These are phyloP conservation scores for Quercus parvula DNA, from an alignment of 306 rosid genomes.

Conservation along the genomic window DNA sequence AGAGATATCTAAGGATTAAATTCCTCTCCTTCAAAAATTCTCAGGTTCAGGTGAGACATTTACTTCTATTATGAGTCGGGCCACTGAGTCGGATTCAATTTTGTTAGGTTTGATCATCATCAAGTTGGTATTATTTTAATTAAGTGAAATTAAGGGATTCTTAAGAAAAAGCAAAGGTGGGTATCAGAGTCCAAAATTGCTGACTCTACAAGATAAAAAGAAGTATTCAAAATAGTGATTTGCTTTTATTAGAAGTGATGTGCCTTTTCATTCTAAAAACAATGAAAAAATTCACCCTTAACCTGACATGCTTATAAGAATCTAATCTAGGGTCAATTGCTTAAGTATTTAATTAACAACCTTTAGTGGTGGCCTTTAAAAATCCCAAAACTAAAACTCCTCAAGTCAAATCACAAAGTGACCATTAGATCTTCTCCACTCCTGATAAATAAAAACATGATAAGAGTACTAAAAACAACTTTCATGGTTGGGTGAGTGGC, in stretches of 20 bases:
- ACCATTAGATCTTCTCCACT: conserved; percentile 42
- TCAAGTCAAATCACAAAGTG: conserved; percentile 55
- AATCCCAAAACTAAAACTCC: conserved; percentile 27
- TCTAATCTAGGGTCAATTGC: conserved; percentile 36
- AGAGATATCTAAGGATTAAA: fast-evolving
- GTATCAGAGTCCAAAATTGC: too few relatives aligned
- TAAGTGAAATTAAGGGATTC: too few relatives aligned
- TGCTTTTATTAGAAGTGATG: conserved; percentile 12
- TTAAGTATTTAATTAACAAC: conserved; percentile 32
- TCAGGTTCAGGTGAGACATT: too few relatives aligned
- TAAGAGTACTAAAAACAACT: conserved; percentile 14
- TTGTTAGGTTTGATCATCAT: too few relatives aligned
- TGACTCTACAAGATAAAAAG: background rate
- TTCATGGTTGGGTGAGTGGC: conserved; percentile 33
- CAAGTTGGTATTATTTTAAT: too few relatives aligned
- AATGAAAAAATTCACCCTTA: background rate
- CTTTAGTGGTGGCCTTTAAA: conserved; percentile 13
- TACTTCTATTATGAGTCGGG: too few relatives aligned
- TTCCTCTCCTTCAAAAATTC: fast-evolving
- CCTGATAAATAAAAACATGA: conserved; percentile 2
- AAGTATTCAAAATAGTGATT: conserved; percentile 18
- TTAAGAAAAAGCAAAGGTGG: too few relatives aligned
- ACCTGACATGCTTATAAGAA: background rate
- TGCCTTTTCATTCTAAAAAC: conserved; percentile 9
- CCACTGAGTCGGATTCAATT: too few relatives aligned